These are phyloP conservation scores for Plantago elongata DNA, from an alignment of 257 asterid genomes.

Conservation along the genomic window DNA sequence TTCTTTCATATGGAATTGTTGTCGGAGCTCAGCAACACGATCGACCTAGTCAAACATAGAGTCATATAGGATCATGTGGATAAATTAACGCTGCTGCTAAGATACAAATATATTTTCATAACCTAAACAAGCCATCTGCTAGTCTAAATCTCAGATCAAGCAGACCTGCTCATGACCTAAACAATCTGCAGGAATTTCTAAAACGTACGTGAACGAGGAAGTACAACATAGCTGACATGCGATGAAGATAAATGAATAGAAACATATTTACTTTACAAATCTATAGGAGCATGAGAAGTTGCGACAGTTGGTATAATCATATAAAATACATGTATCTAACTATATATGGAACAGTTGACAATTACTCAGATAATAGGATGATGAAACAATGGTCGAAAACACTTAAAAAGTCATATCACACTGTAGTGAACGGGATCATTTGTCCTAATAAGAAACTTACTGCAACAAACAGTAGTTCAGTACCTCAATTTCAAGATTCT, in stretches of 20 bases:
- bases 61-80: slow-evolving; percentile 17
- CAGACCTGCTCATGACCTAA: too few species aligned
- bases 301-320: background rate
- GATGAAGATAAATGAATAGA: slow-evolving; percentile 3
- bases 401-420: too few species aligned
- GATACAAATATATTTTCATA: slow-evolving; percentile 7
- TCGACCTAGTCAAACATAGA: slow-evolving; percentile 48
- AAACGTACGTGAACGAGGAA: too few species aligned
- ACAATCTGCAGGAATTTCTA: slow-evolving; percentile 7
- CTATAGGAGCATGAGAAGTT: slow-evolving; percentile 10
- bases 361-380: too few species aligned
- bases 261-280: slow-evolving; percentile 5
- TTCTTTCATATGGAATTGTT: slow-evolving; percentile 62
- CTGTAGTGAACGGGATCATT: background rate
- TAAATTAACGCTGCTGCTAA: background rate
- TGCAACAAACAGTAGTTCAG: slow-evolving; percentile 15
- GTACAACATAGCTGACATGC: too few species aligned
- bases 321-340: too few species aligned
- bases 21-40: slow-evolving; percentile 61
- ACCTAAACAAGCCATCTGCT: too few species aligned
- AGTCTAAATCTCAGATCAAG: too few species aligned
- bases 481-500: slow-evolving; percentile 87
- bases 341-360: too few species aligned
- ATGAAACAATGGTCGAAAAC: too few species aligned
- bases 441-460: slow-evolving; percentile 10